Evolutionary conservation across 2,329 filamentous ascomycete genomes (phyloP), one percentile per base, ranked within the genome.

Genomic region (Colletotrichum kahawae): DNA sequence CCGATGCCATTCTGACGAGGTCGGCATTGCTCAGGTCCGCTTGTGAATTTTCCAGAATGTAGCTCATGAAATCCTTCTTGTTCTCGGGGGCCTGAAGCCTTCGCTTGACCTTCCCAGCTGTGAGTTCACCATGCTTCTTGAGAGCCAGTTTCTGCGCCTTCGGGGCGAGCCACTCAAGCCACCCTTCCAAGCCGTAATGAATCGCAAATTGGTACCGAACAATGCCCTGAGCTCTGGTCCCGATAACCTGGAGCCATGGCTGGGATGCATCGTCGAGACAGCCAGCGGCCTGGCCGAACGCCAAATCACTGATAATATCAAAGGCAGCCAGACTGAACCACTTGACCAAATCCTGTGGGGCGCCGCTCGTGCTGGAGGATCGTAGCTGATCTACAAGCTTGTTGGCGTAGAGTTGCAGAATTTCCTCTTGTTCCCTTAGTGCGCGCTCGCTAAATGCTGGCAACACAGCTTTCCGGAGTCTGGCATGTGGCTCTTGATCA

Each of bases 291-390:
- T 87, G 83, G 9, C 86, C 87, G 77, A 88, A 88, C 0, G 87
- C 84, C 73, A 89, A 81, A 77, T 88, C 87, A 24, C 86, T 86
- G 62, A 86, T 83, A 43, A 86, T 82, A 78, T 86, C 85, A 77
- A 87, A 86, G 4, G 85, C 82, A 6, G 82, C 79, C 74, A 82
- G 84, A 68, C 84, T 82, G 72, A 79, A 82, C 82, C 83, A 85
- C 67, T 83, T 78, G 18, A 77, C 79, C 75, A 84, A 79, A 29
- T 77, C 77, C 57, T 75, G 79, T 9, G 72, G 71, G 16, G 57
- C 27, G 6, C 72, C 68, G 8, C 7, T 59, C 13, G 48, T 27
- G 18, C 71, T 74, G 10, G 72, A 67, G 14, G 48, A 64, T 33
- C 68, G 67, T 14, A 77, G 60, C 16, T 66, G 51, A 14, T 68